A percentile compares a stretch with the other conserved stretches of the same genome.
Evolutionary conservation across 768 basidiomycete species (phyloP).

Genomic region (Peribolospora baueri): DNA sequence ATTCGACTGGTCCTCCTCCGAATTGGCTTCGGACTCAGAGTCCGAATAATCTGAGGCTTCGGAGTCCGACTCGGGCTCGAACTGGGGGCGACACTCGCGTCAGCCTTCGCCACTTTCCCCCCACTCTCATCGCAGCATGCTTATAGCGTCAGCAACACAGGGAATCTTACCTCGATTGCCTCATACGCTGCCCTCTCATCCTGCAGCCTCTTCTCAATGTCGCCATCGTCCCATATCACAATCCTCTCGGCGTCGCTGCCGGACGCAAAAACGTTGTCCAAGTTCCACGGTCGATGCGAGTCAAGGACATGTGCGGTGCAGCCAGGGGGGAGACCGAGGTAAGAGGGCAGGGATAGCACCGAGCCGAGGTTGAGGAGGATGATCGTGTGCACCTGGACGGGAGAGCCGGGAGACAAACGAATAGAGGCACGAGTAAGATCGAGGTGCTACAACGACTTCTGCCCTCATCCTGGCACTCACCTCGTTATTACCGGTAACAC

Average conservation of each 20-base stretch:
- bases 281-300: constrained; percentile 67
- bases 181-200: constrained; percentile 65
- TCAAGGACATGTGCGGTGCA: constrained; percentile 81
- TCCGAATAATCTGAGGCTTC: constrained; percentile 31
- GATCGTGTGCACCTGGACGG: constrained; percentile 36
- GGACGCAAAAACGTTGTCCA: constrained; percentile 50
- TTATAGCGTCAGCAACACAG: constrained; percentile 10
- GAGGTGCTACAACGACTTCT: not conserved
- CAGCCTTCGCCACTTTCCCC: not conserved
- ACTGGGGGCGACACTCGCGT: constrained; percentile 24
- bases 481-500: constrained; percentile 35
- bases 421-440: not conserved
- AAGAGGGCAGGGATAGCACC: constrained; percentile 52
- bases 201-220: constrained; percentile 36
- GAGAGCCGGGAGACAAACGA: constrained; percentile 28
- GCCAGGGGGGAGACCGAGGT: constrained; percentile 32
- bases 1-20: constrained; percentile 18
- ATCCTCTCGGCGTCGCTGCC: constrained; percentile 27
- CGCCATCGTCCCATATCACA: constrained; percentile 81
- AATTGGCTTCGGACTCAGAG: constrained; percentile 16
- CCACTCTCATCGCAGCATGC: not conserved
- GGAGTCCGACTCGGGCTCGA: constrained; percentile 49
- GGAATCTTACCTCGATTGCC: constrained; percentile 37
- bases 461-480: not conserved
- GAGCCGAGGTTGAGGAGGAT: constrained; percentile 82